A percentile compares a stretch with the other conserved stretches of the same genome.
Evolutionary conservation across 306 rosid species (phyloP).

Genomic region (Dalbergia oliveri): DNA sequence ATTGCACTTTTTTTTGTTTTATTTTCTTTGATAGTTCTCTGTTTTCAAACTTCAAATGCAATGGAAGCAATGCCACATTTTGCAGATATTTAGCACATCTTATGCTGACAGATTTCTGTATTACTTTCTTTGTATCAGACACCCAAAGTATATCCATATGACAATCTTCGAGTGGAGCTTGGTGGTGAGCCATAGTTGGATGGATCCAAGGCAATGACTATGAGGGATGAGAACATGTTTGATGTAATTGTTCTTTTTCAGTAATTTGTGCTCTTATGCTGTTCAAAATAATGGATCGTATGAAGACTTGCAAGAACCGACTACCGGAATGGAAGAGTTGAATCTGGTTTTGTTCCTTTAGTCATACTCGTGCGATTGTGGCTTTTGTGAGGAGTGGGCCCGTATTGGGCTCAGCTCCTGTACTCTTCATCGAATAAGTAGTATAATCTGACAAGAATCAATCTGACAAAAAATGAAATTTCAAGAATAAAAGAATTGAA

Average conservation of each 20-base stretch:
- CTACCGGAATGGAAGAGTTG: constrained; percentile 31
- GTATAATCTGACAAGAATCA: neutral
- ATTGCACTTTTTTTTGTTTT: no score
- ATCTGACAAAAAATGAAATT: no score
- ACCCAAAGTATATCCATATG: constrained; percentile 91
- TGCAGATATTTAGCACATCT: constrained; percentile 25
- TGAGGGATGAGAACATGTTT: constrained; percentile 42
- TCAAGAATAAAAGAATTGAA: no score
- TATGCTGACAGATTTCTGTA: constrained; percentile 36
- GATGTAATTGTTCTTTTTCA: constrained; percentile 51
- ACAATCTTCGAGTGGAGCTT: constrained; percentile 91
- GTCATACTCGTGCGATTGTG: constrained; percentile 26
- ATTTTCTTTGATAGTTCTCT: constrained; percentile 17
- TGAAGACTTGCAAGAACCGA: constrained; percentile 43
- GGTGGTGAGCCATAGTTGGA: constrained; percentile 81
- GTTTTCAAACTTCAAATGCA: constrained; percentile 29
- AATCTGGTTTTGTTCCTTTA: constrained; percentile 26
- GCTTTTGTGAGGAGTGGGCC: constrained; percentile 18
- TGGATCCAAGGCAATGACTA: constrained; percentile 28
- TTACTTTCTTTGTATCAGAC: constrained; percentile 57
- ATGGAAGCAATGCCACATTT: constrained; percentile 25
- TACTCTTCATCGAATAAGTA: neutral
- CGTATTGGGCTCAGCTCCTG: constrained; percentile 14
- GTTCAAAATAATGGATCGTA: constrained; percentile 54
- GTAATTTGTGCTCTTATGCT: constrained; percentile 45